These are phyloP conservation scores for Cystodermella granulosa DNA, from an alignment of 1,284 basidiomycete species.

Conservation along the genomic window DNA sequence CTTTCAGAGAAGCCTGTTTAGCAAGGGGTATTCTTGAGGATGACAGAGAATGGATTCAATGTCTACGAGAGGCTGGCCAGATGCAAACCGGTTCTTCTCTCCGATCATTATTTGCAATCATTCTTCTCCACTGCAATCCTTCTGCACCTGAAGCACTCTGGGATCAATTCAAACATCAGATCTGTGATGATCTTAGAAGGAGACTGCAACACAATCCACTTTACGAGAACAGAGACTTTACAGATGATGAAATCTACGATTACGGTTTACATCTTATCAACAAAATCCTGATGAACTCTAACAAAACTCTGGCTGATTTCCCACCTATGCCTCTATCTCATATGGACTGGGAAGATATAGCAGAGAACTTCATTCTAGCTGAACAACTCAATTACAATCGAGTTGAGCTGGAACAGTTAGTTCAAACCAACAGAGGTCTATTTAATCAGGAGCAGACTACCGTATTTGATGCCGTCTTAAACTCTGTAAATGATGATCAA, in stretches of 20 bases:
- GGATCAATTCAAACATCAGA: conserved; percentile 28
- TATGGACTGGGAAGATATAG: conserved; percentile 23
- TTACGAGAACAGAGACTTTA: no score
- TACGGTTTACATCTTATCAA: conserved; percentile 32
- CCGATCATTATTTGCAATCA: conserved; percentile 39
- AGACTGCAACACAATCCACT: conserved; percentile 16
- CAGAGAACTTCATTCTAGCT: conserved; percentile 34
- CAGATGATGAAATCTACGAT: conserved; percentile 25
- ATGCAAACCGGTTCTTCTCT: conserved; percentile 41
- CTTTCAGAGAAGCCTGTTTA: conserved; percentile 38
- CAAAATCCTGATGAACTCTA: conserved; percentile 20
- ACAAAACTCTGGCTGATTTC: conserved; percentile 19
- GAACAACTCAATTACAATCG: conserved; percentile 38
- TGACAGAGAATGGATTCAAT: conserved; percentile 43
- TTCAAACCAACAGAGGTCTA: conserved; percentile 12
- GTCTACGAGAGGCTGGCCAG: conserved; percentile 39
- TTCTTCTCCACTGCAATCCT: conserved; percentile 35
- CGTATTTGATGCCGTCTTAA: conserved; percentile 33
- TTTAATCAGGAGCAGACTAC: conserved; percentile 40
- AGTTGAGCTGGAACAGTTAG: conserved; percentile 8
- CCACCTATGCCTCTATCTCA: conserved; percentile 23
- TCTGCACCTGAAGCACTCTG: conserved; percentile 36
- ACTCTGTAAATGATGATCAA: conserved; percentile 21
- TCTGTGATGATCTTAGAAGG: conserved; percentile 41
- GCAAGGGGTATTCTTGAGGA: conserved; percentile 42